These are phyloP conservation scores for Gryganskiella cystojenkinii DNA, from an alignment of 192 early-diverging fungal species.

Conservation along the genomic window DNA sequence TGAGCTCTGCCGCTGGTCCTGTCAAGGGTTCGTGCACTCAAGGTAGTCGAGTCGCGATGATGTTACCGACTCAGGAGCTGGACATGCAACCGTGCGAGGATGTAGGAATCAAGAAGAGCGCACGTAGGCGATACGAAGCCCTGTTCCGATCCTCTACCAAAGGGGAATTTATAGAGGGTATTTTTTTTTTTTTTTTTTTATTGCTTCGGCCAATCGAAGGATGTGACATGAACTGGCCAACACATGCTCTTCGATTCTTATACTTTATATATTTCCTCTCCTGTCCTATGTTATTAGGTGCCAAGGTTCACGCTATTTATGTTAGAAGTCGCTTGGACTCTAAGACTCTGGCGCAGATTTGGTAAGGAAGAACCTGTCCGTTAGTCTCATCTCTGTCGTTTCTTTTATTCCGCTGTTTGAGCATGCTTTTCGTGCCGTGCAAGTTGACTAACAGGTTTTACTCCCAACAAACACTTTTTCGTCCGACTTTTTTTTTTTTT, in stretches of 20 bases:
- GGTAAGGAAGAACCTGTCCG: constrained; percentile 17
- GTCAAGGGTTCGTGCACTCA: neutral
- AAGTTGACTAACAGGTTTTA: too few relatives aligned
- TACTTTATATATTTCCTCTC: too few relatives aligned
- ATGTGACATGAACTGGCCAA: neutral
- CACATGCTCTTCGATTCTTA: too few relatives aligned
- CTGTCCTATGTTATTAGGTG: constrained; percentile 26
- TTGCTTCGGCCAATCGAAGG: neutral
- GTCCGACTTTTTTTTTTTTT: too few relatives aligned
- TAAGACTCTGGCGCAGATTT: constrained; percentile 54
- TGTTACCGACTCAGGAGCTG: constrained; percentile 13
- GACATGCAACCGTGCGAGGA: constrained; percentile 6
- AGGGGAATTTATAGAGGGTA: constrained; percentile 53
- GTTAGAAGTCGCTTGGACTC: constrained; percentile 52
- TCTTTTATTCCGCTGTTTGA: neutral
- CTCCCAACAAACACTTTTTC: neutral
- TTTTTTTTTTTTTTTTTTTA: neutral
- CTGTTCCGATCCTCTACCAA: constrained; percentile 24
- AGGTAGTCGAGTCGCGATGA: constrained; percentile 17
- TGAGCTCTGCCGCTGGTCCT: neutral
- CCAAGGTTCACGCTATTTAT: constrained; percentile 51
- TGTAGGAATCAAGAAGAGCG: constrained; percentile 28
- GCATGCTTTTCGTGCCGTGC: too few relatives aligned
- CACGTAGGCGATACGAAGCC: constrained; percentile 46
- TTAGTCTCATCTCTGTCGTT: neutral